A percentile compares a stretch with the other conserved stretches of the same genome.
phyloP scores from a whole-genome alignment of 768 basidiomycete species.

The Xerocomellus chrysenteron region DNA sequence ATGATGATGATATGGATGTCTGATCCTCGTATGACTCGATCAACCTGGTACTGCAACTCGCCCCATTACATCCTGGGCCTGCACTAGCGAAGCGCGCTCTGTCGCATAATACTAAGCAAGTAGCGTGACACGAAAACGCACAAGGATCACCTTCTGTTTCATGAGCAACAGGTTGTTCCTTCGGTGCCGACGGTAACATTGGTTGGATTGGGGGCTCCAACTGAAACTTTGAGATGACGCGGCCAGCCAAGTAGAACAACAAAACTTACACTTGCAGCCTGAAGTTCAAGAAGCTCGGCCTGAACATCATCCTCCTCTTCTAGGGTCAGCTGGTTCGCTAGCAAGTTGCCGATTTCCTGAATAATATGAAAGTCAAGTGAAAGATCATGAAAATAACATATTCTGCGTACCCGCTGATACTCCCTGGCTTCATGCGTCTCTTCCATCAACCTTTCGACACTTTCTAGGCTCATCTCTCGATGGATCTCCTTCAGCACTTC shows the following conservation, averaged over 20 bases:
- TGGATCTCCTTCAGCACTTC: slow-evolving; percentile 93
- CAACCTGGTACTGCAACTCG: slow-evolving; percentile 25
- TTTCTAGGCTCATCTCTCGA: slow-evolving; percentile 88
- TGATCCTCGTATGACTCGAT: slow-evolving; percentile 3
- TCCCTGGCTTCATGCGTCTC: slow-evolving; percentile 91
- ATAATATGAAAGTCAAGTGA: background rate
- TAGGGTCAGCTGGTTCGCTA: slow-evolving; percentile 74
- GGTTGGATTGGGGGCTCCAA: slow-evolving; percentile 30
- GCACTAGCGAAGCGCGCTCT: slow-evolving; percentile 3
- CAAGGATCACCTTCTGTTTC: slow-evolving; percentile 33
- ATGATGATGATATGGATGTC: background rate
- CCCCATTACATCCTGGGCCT: background rate
- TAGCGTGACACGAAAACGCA: background rate
- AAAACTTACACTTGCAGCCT: slow-evolving; percentile 57
- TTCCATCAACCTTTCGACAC: slow-evolving; percentile 90
- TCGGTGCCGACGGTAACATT: slow-evolving; percentile 57
- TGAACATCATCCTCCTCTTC: slow-evolving; percentile 97
- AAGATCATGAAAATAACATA: background rate
- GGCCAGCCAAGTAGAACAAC: background rate
- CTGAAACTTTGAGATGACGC: slow-evolving; percentile 23
- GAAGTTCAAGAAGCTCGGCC: slow-evolving; percentile 69
- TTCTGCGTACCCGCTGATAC: slow-evolving; percentile 71
- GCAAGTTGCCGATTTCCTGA: slow-evolving; percentile 92
- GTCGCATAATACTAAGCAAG: slow-evolving; percentile 2
- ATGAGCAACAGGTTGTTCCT: slow-evolving; percentile 37